Evolutionary conservation across 305 asterid genomes (phyloP), one percentile per base, ranked within the genome.

Genomic region (Fraxinus angustifolia): DNA sequence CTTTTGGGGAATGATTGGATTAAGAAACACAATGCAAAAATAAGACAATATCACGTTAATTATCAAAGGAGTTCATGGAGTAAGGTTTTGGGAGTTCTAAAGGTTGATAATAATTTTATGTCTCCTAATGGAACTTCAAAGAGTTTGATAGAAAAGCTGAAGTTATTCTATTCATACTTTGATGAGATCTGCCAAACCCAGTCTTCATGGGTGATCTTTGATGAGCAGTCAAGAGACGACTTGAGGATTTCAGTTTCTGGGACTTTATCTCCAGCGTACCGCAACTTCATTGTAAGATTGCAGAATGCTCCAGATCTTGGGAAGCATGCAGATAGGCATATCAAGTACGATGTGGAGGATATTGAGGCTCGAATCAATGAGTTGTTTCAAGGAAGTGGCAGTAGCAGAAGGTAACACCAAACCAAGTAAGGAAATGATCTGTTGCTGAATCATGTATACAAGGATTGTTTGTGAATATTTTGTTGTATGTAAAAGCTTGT

Each of bases 21-120:
- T 33, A 82, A 90, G 85, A 95, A 95, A 79, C 97, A 89, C 81
- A 45, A 83, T 0, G 91, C 98, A 0, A 93, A 95, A 84, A 84
- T 90, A 42, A 90, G 91, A 87, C 97, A 91, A 84, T 91, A 88
- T 85, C 97, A 88, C 75, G 91, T 82, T 80, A 91, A 87, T 84
- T 95, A 95, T 82, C 95, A 92, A 45, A 85, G 97, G 78, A 91
- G 97, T 73, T 91, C 97, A 0, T 91, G 97, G 99, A 88, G 92
- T 70, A 92, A 93, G 86, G 90, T 95, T 71, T 83, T 91, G 87
- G 94, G 92, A 11, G 91, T 86, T 79, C 70, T 92, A 81, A 93
- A 91, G 86, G 78, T 86, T 5, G 97, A 91, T 75, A 86, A 78
- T 12, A 87, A 30, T 62, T 73, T 87, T 5, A 34, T 78, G 82